Conservation (phyloP, 108 stramenopile species). For the Cyclotella choctawhatcheeana region DNA sequence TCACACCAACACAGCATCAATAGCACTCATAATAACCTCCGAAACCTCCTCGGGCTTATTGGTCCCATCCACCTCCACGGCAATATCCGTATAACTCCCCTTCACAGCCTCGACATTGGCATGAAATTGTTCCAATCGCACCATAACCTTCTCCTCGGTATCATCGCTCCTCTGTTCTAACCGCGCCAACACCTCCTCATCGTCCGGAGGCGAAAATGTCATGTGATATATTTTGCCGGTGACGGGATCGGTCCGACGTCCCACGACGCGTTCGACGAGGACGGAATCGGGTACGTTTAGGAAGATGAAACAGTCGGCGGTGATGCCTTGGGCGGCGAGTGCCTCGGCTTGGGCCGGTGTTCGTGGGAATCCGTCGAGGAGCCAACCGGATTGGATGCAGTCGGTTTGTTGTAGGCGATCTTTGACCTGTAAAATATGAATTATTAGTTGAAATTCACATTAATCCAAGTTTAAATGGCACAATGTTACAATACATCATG, state of each 20-base stretch:
- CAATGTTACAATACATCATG: slow-evolving; percentile 12
- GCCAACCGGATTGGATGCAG: slow-evolving; percentile 90
- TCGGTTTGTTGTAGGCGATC: slow-evolving; percentile 86
- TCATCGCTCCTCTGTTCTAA: slow-evolving; percentile 94
- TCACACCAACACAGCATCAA: slow-evolving; percentile 40
- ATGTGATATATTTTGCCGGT: slow-evolving; percentile 98
- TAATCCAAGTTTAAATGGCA: background rate
- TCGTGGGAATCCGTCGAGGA: slow-evolving; percentile 98
- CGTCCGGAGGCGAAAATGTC: slow-evolving; percentile 87
- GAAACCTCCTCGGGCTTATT: slow-evolving; percentile 69
- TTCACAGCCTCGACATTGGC: slow-evolving; percentile 85
- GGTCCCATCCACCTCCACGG: slow-evolving; percentile 82
- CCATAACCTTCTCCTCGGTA: slow-evolving; percentile 95
- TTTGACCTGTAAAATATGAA: no score
- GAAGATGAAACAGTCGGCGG: slow-evolving; percentile 91
- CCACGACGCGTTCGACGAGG: slow-evolving; percentile 94
- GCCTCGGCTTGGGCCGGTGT: slow-evolving; percentile 94
- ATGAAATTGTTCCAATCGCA: slow-evolving; percentile 91
- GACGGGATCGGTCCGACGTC: slow-evolving; percentile 94
- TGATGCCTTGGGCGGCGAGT: slow-evolving; percentile 79
- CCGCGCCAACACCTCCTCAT: slow-evolving; percentile 72
- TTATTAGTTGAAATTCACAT: no score
- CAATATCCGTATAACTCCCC: slow-evolving; percentile 73
- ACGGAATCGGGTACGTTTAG: slow-evolving; percentile 94
- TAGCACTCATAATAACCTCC: slow-evolving; percentile 32